Conservation (phyloP, 768 basidiomycete genomes). For the Fomitopsis pulvina region DNA sequence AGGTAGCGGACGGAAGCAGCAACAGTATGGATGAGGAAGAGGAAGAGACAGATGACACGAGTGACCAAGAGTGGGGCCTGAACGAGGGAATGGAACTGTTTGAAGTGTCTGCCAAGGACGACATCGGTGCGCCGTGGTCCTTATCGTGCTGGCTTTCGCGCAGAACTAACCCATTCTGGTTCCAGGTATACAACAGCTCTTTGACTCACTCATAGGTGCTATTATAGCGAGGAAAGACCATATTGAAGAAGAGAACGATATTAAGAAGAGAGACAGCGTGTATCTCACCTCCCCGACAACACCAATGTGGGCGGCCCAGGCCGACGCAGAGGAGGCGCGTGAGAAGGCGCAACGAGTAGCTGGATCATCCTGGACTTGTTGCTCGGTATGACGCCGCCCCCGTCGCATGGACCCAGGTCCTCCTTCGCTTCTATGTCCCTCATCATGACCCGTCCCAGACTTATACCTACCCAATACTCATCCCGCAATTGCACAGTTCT, state of each 20-base stretch:
- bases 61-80: conserved; percentile 68
- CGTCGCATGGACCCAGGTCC: conserved; percentile 1
- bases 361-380: conserved; percentile 59
- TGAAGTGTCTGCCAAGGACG: conserved; percentile 90
- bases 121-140: conserved; percentile 47
- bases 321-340: conserved; percentile 72
- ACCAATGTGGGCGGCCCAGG: conserved; percentile 74
- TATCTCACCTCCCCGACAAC: conserved; percentile 56
- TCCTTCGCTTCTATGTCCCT: neutral
- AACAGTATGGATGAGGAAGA: conserved; percentile 61
- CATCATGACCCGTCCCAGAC: neutral
- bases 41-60: conserved; percentile 38
- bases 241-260: conserved; percentile 77
- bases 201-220: conserved; percentile 70
- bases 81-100: conserved; percentile 83
- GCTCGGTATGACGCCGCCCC: conserved; percentile 35
- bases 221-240: conserved; percentile 74
- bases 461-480: neutral
- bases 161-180: neutral
- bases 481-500: neutral
- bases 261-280: conserved; percentile 80
- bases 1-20: conserved; percentile 53
- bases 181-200: conserved; percentile 74
- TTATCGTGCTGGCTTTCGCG: neutral
- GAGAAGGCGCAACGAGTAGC: conserved; percentile 40